Evolutionary conservation across 2,329 filamentous ascomycete species (phyloP).

Genomic region (Xylariaceae sp.): DNA sequence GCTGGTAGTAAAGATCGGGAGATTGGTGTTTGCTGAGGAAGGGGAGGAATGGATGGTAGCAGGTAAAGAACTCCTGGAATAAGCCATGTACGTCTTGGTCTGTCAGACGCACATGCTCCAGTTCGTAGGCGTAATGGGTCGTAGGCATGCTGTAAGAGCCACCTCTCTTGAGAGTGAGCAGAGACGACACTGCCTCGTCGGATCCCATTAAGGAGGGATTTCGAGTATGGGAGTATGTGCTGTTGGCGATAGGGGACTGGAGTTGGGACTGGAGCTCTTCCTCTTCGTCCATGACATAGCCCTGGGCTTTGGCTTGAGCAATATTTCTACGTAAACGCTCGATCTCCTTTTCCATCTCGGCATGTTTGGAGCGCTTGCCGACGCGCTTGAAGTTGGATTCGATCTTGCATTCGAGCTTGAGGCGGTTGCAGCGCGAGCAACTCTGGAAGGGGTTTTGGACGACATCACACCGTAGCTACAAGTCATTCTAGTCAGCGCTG

Average conservation of each 20-base stretch:
- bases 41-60: constrained; percentile 72
- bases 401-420: constrained; percentile 79
- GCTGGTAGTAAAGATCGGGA: constrained; percentile 69
- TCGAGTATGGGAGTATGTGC: constrained; percentile 53
- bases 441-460: constrained; percentile 72
- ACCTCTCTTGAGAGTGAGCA: constrained; percentile 61
- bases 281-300: constrained; percentile 50
- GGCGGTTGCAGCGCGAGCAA: constrained; percentile 71
- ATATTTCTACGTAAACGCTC: constrained; percentile 60
- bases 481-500: constrained; percentile 17
- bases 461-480: constrained; percentile 68
- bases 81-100: constrained; percentile 59
- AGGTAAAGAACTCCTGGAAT: constrained; percentile 69
- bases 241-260: constrained; percentile 55
- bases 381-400: constrained; percentile 83
- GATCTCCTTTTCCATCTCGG: constrained; percentile 82
- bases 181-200: constrained; percentile 62
- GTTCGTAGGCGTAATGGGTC: constrained; percentile 53
- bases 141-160: constrained; percentile 54
- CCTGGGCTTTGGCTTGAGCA: constrained; percentile 54
- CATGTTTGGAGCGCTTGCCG: constrained; percentile 75
- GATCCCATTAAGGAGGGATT: constrained; percentile 62
- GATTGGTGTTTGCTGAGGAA: constrained; percentile 63
- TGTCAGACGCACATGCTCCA: constrained; percentile 60
- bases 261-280: constrained; percentile 51